Evolutionary conservation across 2,329 filamentous ascomycete species (phyloP), one percentile per base, ranked within the genome.

Genomic region (Apiospora pterosperma): DNA sequence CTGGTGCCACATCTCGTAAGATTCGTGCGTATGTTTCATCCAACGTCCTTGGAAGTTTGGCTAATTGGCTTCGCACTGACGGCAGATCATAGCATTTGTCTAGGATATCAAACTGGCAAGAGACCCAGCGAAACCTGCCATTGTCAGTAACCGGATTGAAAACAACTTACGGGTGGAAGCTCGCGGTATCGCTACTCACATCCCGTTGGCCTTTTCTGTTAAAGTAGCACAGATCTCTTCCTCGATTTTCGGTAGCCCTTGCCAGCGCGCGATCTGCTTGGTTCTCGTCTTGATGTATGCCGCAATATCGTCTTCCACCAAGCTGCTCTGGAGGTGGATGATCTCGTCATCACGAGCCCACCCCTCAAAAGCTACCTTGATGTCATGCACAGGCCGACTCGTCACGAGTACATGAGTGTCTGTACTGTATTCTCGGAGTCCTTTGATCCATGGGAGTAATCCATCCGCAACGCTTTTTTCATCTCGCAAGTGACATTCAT

Each of bases 301-400:
- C 12, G 44, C 36, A 31, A 76, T 76, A 58, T 76, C 75, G 19
- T 62, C 48, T 36, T 66, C 52, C n/a, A 74, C 59, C 21, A 69
- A 41, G 11, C 65, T 58, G 25, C 59, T 64, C 61, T 73, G 63
- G 19, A 76, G 64, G 34, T 61, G 21, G n/a, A 75, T 67, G 5
- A 63, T 68, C 34, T 69, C 55, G 3, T 65, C 52, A 11, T 63
- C 28, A 31, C 31, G 38, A 38, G 64, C 21, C 58, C 67, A 67
- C 5, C n/a, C 39, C 31, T 68, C 41, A 11, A 76, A 64, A 14
- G 41, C 23, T 4, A 36, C 21, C 61, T 68, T 48, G 23, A 75
- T 73, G 21, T 74, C 70, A 36, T 67, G 63, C 58, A 74, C 73
- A 12, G 64, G 63, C 6, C 74, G 69, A 64, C 72, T 75, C 23